Evolutionary conservation across 495 filamentous ascomycete genomes (phyloP), one percentile per base, ranked within the genome.

Genomic region (Pyrenula massariospora): DNA sequence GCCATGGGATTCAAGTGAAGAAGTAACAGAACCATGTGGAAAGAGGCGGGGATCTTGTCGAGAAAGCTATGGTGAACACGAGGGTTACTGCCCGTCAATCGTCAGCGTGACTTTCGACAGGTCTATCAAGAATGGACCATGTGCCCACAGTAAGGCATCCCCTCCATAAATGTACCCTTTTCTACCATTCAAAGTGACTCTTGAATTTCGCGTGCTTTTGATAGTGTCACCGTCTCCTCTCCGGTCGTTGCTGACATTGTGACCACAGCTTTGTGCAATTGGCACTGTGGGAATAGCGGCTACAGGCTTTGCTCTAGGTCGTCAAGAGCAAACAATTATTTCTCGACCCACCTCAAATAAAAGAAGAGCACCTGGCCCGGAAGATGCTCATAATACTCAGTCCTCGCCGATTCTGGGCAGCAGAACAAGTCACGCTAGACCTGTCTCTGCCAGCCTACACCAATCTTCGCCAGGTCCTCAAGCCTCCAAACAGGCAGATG

Each of bases 251-350:
- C 31, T 42, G 31, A 42, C 15, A 15, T 42, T 15, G 31, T 42
- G 31, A 50, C 54, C 22, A 64, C 65, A 87, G 84, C 77, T 87
- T 47, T 87, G 84, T 84, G 84, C 84, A 61, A 70, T 83, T 62
- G 81, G 82, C 74, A 86, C 84, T 56, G 75, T 86, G 67, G 83
- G 80, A 67, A 78, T 84, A 59, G 84, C 84, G 59, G 76, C 83
- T 50, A 76, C 81, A 49, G 84, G 84, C 56, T 74, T 83, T 58
- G 78, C 84, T 57, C 73, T 87, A 61, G 84, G 81, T 66, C 79
- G 78, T 63, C 76, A 74, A 25, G 76, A 80, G 61, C 69, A 68
- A 55, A 62, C 62, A 8, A 42, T 15, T 42, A 15, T 42, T 8
- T 42, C 31, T 55, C 67, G 59, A 50, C 62, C 62, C 51, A 58